Evolutionary conservation across 202 grass and related monocot species (phyloP).

Genomic region (Bolboschoenoplectus hybrid): DNA sequence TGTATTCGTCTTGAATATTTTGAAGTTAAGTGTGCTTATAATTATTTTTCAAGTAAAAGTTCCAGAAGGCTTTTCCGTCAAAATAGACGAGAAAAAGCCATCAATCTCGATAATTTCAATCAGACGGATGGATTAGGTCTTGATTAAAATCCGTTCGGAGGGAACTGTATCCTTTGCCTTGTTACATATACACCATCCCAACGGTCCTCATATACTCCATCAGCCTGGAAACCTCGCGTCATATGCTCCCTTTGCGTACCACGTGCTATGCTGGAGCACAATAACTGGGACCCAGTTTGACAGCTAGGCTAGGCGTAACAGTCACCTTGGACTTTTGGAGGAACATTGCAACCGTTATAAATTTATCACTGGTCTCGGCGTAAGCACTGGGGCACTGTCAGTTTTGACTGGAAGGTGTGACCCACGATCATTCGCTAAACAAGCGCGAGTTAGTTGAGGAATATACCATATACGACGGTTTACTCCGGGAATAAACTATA

Average conservation of each 20-base stretch:
- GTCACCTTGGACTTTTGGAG: neutral
- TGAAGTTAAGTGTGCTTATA: too few species aligned
- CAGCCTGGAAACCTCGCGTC: neutral
- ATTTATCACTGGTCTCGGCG: too few species aligned
- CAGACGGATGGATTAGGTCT: neutral
- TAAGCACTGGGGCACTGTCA: too few species aligned
- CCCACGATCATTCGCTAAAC: too few species aligned
- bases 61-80: neutral
- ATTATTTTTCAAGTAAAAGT: too few species aligned
- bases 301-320: neutral
- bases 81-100: neutral
- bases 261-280: neutral
- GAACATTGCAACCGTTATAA: neutral
- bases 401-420: too few species aligned
- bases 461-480: too few species aligned
- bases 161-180: neutral
- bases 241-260: neutral
- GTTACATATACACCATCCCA: neutral
- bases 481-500: too few species aligned
- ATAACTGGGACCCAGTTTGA: neutral
- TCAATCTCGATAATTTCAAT: neutral
- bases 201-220: neutral
- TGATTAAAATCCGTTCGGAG: neutral
- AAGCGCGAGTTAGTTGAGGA: too few species aligned
- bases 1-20: too few species aligned